phyloP scores from a whole-genome alignment of 257 asterid genomes.

The Solanum chmielewskii region DNA sequence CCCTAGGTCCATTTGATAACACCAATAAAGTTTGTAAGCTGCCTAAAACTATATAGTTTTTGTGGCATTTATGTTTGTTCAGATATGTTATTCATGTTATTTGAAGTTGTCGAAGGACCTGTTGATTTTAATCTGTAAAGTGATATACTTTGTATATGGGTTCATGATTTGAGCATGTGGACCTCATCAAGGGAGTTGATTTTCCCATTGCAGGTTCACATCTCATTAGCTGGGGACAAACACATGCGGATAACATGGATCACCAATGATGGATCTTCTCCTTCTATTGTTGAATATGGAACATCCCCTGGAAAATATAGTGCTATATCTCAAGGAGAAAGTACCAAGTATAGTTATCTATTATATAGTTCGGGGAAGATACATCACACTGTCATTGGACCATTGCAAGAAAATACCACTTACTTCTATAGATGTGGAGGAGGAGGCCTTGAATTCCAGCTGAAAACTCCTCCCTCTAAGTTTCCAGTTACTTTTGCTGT shows the following conservation, averaged over 20 bases:
- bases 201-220: slow-evolving; percentile 54
- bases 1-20: not conserved
- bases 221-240: slow-evolving; percentile 80
- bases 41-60: not conserved
- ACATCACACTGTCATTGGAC: slow-evolving; percentile 85
- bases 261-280: slow-evolving; percentile 36
- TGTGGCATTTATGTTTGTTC: not conserved
- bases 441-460: slow-evolving; percentile 60
- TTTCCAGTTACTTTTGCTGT: slow-evolving; percentile 86
- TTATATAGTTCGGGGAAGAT: slow-evolving; percentile 68
- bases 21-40: not conserved
- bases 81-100: not conserved
- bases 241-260: slow-evolving; percentile 75
- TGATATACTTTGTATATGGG: not conserved
- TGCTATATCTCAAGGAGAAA: slow-evolving; percentile 48
- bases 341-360: slow-evolving; percentile 44
- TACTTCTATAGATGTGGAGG: slow-evolving; percentile 85
- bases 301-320: slow-evolving; percentile 48
- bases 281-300: slow-evolving; percentile 70
- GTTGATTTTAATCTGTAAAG: not conserved
- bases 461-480: slow-evolving; percentile 82
- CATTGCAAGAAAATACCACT: slow-evolving; percentile 40
- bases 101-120: not conserved
- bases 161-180: not conserved
- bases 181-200: not conserved